phyloP scores from a whole-genome alignment of 2,329 filamentous ascomycete species.

The Stemphylium vesicarium region DNA sequence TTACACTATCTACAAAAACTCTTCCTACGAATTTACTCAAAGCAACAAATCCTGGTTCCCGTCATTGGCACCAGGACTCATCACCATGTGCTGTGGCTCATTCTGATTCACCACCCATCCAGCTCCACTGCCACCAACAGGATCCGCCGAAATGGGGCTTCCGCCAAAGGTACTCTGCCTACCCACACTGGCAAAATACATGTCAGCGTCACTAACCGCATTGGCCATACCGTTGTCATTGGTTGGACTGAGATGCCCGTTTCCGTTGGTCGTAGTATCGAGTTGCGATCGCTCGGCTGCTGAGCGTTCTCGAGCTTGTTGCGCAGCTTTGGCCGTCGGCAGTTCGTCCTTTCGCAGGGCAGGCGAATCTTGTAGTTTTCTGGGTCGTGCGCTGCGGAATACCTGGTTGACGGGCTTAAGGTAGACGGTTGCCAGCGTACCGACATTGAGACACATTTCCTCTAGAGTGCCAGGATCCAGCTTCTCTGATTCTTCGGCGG shows the following conservation, averaged over 20 bases:
- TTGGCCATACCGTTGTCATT: conserved; percentile 63
- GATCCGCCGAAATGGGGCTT: conserved; percentile 40
- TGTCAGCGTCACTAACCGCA: conserved; percentile 83
- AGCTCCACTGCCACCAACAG: conserved; percentile 27
- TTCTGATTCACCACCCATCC: conserved; percentile 49
- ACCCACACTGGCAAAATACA: conserved; percentile 76
- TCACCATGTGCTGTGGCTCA: conserved; percentile 38
- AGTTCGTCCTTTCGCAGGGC: conserved; percentile 78
- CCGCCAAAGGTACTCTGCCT: conserved; percentile 47
- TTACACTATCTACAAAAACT: conserved; percentile 3
- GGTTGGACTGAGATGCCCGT: conserved; percentile 25
- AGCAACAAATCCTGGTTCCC: conserved; percentile 42
- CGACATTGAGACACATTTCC: conserved; percentile 96
- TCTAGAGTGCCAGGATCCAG: conserved; percentile 89
- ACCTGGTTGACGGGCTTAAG: conserved; percentile 97
- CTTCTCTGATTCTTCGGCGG: conserved; percentile 86
- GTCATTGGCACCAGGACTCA: conserved; percentile 37
- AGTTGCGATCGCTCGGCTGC: conserved; percentile 38
- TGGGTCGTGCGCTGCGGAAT: conserved; percentile 84
- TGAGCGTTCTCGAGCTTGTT: conserved; percentile 41
- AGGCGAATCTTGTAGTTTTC: conserved; percentile 80
- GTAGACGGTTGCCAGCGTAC: conserved; percentile 95
- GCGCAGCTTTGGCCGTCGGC: conserved; percentile 60
- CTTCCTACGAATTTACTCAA: conserved; percentile 5
- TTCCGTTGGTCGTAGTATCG: conserved; percentile 37